These are phyloP conservation scores for Astrocystis sublimbata DNA, from an alignment of 495 filamentous ascomycete species.

Conservation along the genomic window DNA sequence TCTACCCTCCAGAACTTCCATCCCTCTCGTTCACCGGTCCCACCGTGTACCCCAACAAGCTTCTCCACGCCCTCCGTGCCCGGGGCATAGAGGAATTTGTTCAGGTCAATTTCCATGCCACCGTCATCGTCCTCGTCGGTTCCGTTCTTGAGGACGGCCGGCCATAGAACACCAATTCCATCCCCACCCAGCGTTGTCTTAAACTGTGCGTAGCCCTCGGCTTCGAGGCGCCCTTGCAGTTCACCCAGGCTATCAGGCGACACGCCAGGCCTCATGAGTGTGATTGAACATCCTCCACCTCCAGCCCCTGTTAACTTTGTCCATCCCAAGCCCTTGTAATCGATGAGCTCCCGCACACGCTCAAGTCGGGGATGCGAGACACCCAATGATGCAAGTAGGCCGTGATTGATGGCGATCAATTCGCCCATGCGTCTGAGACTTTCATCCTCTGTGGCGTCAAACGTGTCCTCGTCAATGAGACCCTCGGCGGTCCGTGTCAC, in stretches of 20 bases:
- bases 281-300: slow-evolving; percentile 93
- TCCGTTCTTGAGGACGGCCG: slow-evolving; percentile 77
- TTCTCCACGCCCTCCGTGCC: slow-evolving; percentile 79
- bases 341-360: slow-evolving; percentile 87
- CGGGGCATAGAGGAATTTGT: slow-evolving; percentile 82
- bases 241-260: slow-evolving; percentile 51
- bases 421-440: slow-evolving; percentile 73
- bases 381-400: slow-evolving; percentile 80
- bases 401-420: slow-evolving; percentile 89
- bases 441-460: slow-evolving; percentile 58
- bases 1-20: slow-evolving; percentile 94
- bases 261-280: slow-evolving; percentile 68
- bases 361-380: slow-evolving; percentile 94
- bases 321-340: slow-evolving; percentile 88
- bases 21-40: slow-evolving; percentile 62
- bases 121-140: slow-evolving; percentile 66
- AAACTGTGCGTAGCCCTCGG: slow-evolving; percentile 80
- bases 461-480: slow-evolving; percentile 66
- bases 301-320: slow-evolving; percentile 96
- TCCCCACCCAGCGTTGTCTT: slow-evolving; percentile 87
- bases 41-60: slow-evolving; percentile 65
- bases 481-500: slow-evolving; percentile 72
- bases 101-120: slow-evolving; percentile 89
- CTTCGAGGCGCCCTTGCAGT: slow-evolving; percentile 66
- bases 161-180: slow-evolving; percentile 90